A percentile compares a stretch with the other conserved stretches of the same genome.
These are phyloP conservation scores for Mycena olivaceomarginata DNA, from an alignment of 768 basidiomycete genomes.

Conservation along the genomic window DNA sequence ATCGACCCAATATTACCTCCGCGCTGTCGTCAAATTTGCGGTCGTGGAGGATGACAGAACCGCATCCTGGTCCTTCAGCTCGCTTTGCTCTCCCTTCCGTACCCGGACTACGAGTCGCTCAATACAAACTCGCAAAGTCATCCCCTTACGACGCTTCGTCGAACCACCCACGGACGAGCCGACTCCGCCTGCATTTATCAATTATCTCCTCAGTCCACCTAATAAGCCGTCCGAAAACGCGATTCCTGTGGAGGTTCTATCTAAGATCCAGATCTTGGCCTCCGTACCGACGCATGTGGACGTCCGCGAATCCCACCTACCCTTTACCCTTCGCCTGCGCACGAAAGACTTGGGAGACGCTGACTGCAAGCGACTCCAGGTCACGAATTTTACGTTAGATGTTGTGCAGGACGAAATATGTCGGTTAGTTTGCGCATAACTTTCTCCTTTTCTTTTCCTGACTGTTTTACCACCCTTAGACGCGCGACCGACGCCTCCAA, in stretches of 20 bases:
- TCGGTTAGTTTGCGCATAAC: slow-evolving; percentile 66
- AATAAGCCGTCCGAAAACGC: slow-evolving; percentile 35
- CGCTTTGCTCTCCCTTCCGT: slow-evolving; percentile 75
- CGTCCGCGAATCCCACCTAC: slow-evolving; percentile 66
- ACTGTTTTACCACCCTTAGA: slow-evolving; percentile 10
- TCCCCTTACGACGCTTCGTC: slow-evolving; percentile 74
- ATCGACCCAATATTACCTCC: slow-evolving; percentile 77
- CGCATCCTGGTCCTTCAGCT: slow-evolving; percentile 67
- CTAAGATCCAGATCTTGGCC: slow-evolving; percentile 78
- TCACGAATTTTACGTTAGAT: slow-evolving; percentile 74
- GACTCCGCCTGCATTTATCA: slow-evolving; percentile 57
- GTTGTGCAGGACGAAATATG: slow-evolving; percentile 80
- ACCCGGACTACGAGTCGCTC: slow-evolving; percentile 59
- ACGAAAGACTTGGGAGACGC: slow-evolving; percentile 69
- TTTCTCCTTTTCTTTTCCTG: slow-evolving; percentile 10
- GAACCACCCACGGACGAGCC: slow-evolving; percentile 61
- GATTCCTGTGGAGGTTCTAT: slow-evolving; percentile 73
- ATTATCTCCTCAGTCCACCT: slow-evolving; percentile 64
- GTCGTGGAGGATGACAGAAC: slow-evolving; percentile 63
- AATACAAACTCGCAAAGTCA: slow-evolving; percentile 61
- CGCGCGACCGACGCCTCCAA: slow-evolving; percentile 60
- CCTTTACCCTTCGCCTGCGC: slow-evolving; percentile 77
- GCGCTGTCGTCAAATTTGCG: slow-evolving; percentile 78
- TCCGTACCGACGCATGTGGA: slow-evolving; percentile 76
- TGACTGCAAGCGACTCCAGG: slow-evolving; percentile 73